Base-by-base conservation (phyloP, 352 stramenopile genomes). In the Globisporangium radiosum region DNA sequence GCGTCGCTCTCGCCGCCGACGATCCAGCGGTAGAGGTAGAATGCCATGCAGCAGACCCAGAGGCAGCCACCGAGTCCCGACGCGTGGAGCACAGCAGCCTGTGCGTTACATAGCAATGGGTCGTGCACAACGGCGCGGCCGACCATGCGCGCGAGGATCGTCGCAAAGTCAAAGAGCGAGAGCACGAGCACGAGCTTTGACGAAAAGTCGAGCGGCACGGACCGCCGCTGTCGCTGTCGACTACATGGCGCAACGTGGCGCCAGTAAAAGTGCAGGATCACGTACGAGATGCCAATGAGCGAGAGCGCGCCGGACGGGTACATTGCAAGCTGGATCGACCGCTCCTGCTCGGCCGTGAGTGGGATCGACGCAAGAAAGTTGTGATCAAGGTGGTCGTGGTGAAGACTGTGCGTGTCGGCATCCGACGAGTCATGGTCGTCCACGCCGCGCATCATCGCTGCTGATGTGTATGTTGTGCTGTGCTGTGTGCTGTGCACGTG, bases 1-100 rank as follows among this genome's bases (percentile, higher is more conserved):
- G 81, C 80, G 50, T 88, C 74, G 40, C 76, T 85, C 52, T 94
- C 84, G 40, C 81, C 75, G 14, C 73, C 76, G 13, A 84, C 77
- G 50, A 91, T 85, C 84, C 84, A 94, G 4, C 80, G 75, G 62
- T 91, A 90, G 13, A 94, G 66, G 51, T 91, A 92, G 66, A 85
- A 91, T 7, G 78, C 74, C 63, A 92, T 90, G 56, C 81, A 94
- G 45, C 71, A 87, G 42, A 84, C 78, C 78, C 84, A 94, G 42
- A 82, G 65, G 52, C 76, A 90, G 59, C 76, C 78, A 14, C 75
- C 75, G 17, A 94, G 68, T 17, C 74, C 74, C 14, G 65, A 63
- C 7, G 68, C 68, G 54, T 94, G 71, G 55, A 88, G 77, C n/a
- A 85, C 60, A 0, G 73, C 62, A 19, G 73, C 81, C 57, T 94